Conservation (phyloP, 345 rosid species). For the Bruguiera parviflora region DNA sequence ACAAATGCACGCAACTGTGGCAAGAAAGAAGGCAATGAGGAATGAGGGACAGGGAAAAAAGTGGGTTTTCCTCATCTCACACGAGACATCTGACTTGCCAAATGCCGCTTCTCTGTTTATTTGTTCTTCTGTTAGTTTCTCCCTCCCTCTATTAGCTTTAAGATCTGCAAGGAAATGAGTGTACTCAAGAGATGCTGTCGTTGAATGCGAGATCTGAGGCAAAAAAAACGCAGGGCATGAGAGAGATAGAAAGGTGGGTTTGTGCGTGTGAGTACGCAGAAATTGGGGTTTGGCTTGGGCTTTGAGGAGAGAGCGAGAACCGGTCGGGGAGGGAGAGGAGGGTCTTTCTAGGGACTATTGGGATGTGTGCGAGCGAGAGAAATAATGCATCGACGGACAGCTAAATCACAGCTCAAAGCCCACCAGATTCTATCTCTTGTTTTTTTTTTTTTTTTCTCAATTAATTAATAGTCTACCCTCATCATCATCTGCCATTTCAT, state of each 20-base stretch:
- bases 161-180: slow-evolving; percentile 5
- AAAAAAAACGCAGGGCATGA: slow-evolving; percentile 8
- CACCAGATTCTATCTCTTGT: slow-evolving; percentile 43
- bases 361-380: slow-evolving; percentile 25
- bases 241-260: not conserved
- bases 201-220: slow-evolving; percentile 18
- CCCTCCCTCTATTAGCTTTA: not conserved
- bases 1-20: slow-evolving; percentile 4
- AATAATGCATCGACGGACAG: slow-evolving; percentile 51
- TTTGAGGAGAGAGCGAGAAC: slow-evolving; percentile 11
- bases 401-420: slow-evolving; percentile 90
- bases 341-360: slow-evolving; percentile 40
- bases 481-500: not conserved
- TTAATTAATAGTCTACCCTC: not conserved
- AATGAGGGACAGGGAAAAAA: slow-evolving; percentile 22
- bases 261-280: too few relatives aligned
- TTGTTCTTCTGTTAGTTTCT: not conserved
- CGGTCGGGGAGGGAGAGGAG: slow-evolving; percentile 5
- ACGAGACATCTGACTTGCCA: slow-evolving; percentile 51
- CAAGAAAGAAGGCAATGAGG: slow-evolving; percentile 17
- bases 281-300: not conserved
- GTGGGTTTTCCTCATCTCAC: slow-evolving; percentile 67
- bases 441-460: not conserved
- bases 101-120: slow-evolving; percentile 23
- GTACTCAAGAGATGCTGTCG: not conserved